Percentiles rank a stretch among this genome's conserved stretches.
phyloP scores from a whole-genome alignment of 768 basidiomycete species.

The Trametopsis cervina region DNA sequence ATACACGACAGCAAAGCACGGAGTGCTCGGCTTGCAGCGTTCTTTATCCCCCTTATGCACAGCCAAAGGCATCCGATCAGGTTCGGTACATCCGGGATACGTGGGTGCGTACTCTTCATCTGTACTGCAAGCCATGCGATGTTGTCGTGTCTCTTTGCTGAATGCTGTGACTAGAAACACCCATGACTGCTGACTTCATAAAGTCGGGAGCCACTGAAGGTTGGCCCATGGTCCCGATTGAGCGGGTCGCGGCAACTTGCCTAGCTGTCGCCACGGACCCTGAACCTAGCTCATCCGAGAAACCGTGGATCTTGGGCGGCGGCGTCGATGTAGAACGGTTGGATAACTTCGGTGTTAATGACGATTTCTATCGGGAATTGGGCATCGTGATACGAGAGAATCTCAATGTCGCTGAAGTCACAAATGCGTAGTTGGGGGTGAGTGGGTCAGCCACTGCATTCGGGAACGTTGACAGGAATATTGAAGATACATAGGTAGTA shows the following conservation, averaged over 20 bases:
- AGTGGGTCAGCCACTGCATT: too few relatives aligned
- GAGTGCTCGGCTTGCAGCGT: slow-evolving; percentile 25
- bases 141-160: too few relatives aligned
- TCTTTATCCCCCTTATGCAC: slow-evolving; percentile 13
- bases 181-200: not conserved
- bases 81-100: slow-evolving; percentile 26
- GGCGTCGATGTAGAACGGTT: slow-evolving; percentile 22
- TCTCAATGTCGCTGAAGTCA: too few relatives aligned
- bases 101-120: slow-evolving; percentile 16
- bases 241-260: slow-evolving; percentile 25
- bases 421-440: too few relatives aligned
- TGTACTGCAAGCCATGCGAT: slow-evolving; percentile 14
- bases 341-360: slow-evolving; percentile 14
- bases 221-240: slow-evolving; percentile 24
- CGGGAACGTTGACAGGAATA: too few relatives aligned
- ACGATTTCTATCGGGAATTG: slow-evolving; percentile 19
- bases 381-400: too few relatives aligned
- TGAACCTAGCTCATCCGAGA: slow-evolving; percentile 19
- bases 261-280: slow-evolving; percentile 24
- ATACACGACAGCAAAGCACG: slow-evolving; percentile 27
- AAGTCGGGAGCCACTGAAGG: slow-evolving; percentile 20
- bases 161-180: slow-evolving; percentile 14
- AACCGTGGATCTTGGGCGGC: slow-evolving; percentile 25
- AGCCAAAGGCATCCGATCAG: slow-evolving; percentile 18
- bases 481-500: too few relatives aligned